These are phyloP conservation scores for Neoconidiobolus thromboides DNA, from an alignment of 371 early-diverging fungal species.

Conservation along the genomic window DNA sequence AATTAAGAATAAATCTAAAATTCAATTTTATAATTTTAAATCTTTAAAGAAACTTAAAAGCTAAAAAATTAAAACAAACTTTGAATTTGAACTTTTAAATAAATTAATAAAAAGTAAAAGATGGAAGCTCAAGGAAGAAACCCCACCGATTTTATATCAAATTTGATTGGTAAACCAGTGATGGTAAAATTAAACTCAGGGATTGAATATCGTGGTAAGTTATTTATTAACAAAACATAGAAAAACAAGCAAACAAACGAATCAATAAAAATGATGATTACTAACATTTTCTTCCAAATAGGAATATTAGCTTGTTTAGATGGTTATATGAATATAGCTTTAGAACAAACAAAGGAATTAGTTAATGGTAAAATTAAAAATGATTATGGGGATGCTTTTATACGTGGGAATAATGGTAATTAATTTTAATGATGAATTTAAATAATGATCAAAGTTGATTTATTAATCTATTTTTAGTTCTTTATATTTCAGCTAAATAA, in stretches of 20 bases:
- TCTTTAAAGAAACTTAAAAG: too few species aligned
- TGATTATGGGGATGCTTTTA: slow-evolving; percentile 86
- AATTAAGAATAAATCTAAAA: too few species aligned
- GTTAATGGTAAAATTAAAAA: slow-evolving; percentile 80
- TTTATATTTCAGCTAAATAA: not conserved
- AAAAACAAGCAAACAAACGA: too few species aligned
- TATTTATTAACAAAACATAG: not conserved
- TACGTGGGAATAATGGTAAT: slow-evolving; percentile 92
- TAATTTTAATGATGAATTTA: not conserved
- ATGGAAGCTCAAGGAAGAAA: not conserved
- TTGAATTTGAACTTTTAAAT: not conserved
- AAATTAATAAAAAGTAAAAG: not conserved
- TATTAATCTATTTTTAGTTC: not conserved
- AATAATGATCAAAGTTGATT: not conserved
- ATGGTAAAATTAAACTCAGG: slow-evolving; percentile 86
- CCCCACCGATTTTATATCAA: slow-evolving; percentile 66
- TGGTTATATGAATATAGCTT: slow-evolving; percentile 97
- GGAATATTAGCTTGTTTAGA: slow-evolving; percentile 88
- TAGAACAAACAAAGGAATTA: slow-evolving; percentile 91
- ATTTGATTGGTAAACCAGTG: slow-evolving; percentile 63
- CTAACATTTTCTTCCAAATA: slow-evolving; percentile 10
- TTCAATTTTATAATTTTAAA: too few species aligned
- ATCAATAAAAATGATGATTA: not conserved
- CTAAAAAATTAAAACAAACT: too few species aligned
- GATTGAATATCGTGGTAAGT: slow-evolving; percentile 74